phyloP scores from a whole-genome alignment of 345 rosid genomes.

The Trapa incisa region DNA sequence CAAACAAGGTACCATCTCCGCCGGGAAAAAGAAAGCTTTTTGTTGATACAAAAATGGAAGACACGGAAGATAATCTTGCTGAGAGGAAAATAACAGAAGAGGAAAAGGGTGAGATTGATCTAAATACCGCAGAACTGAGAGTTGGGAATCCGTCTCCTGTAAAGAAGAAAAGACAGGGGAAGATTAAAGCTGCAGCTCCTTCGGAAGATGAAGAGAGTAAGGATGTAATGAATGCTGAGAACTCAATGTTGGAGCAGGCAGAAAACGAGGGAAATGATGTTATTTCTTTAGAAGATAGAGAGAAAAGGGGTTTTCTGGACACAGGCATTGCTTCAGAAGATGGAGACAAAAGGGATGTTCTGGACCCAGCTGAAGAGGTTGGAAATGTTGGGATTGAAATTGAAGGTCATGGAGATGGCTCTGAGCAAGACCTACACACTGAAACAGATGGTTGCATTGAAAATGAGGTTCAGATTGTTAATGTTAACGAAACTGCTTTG shows the following conservation, averaged over 20 bases:
- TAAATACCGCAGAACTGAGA: constrained; percentile 1
- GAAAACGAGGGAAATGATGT: constrained; percentile 4
- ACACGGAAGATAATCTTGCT: constrained; percentile 11
- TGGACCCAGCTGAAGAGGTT: constrained; percentile 22
- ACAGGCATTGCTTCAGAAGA: constrained; percentile 11
- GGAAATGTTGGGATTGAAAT: constrained; percentile 18
- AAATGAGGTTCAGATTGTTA: constrained; percentile 14
- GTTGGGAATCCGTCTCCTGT: background rate
- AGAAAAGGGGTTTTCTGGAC: too few species aligned
- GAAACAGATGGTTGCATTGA: constrained; percentile 12
- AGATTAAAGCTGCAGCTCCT: constrained; percentile 10
- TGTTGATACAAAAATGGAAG: constrained; percentile 14
- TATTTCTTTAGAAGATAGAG: too few species aligned
- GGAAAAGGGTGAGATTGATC: background rate
- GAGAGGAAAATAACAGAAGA: constrained; percentile 6
- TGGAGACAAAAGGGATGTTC: constrained; percentile 19
- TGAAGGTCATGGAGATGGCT: constrained; percentile 6
- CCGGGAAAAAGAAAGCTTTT: constrained; percentile 51
- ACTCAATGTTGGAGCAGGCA: background rate
- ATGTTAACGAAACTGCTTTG: constrained; percentile 10
- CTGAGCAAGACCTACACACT: constrained; percentile 8
- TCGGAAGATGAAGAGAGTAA: constrained; percentile 18
- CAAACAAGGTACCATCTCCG: constrained; percentile 8
- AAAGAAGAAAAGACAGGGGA: constrained; percentile 1
- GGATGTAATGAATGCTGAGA: background rate